phyloP scores from a whole-genome alignment of 306 rosid genomes.

The Inga leiocalycina region DNA sequence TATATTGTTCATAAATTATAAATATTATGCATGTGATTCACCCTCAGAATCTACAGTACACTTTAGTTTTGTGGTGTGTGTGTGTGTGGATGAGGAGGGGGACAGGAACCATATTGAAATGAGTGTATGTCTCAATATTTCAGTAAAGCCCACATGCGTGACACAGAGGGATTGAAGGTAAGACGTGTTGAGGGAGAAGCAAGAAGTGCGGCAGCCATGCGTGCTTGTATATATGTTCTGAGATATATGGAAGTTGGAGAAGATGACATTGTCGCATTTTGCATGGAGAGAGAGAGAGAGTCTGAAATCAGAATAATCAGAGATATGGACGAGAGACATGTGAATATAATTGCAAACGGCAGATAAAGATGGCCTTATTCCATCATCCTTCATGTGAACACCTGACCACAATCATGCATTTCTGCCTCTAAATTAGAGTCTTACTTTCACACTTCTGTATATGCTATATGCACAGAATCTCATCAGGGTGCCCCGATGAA shows the following conservation, averaged over 20 bases:
- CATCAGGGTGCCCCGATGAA: too few relatives aligned
- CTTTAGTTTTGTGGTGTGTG: too few relatives aligned
- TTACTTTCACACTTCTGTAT: background rate
- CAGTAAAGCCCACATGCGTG: too few relatives aligned
- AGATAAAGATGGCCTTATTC: too few relatives aligned
- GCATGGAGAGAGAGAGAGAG: background rate
- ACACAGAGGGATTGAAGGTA: background rate
- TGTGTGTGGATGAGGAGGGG: background rate
- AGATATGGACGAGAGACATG: background rate
- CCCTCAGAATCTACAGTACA: too few relatives aligned
- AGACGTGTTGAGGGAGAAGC: background rate
- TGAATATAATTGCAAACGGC: background rate
- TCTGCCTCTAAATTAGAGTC: background rate
- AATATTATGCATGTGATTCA: too few relatives aligned
- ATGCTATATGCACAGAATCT: background rate
- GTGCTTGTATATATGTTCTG: background rate
- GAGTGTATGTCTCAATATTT: background rate
- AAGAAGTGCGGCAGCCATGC: background rate
- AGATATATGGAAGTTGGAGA: background rate
- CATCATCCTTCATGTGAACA: background rate
- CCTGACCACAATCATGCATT: background rate
- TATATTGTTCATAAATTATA: too few relatives aligned
- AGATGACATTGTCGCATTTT: background rate
- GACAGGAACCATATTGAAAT: background rate
- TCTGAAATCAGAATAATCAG: background rate